Evolutionary conservation across 129 eudicot genomes (phyloP).

Genomic region (Silybum marianum): DNA sequence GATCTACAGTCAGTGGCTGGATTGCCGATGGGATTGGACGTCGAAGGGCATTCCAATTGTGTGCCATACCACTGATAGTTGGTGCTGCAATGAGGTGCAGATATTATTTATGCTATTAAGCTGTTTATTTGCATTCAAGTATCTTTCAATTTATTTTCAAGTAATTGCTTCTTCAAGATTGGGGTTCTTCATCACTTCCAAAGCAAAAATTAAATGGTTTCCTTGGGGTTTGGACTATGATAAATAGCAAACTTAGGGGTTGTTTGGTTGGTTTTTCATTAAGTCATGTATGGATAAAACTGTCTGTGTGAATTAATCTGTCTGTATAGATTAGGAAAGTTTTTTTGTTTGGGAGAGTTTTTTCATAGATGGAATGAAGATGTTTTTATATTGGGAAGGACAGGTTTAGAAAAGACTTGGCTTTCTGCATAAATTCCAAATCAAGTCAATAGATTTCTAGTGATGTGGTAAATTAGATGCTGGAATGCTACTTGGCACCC

Average conservation of each 20-base stretch:
- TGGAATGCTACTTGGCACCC: no score
- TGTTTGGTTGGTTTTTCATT: no score
- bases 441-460: no score
- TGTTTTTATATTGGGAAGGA: no score
- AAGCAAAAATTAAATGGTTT: slow-evolving; percentile 1
- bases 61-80: slow-evolving; percentile 75
- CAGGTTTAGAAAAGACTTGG: no score
- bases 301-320: no score
- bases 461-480: no score
- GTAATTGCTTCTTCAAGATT: slow-evolving; percentile 13
- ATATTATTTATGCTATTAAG: slow-evolving; percentile 13
- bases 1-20: slow-evolving; percentile 82
- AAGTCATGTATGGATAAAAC: no score
- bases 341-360: no score
- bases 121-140: slow-evolving; percentile 19
- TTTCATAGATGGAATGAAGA: no score
- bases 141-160: slow-evolving; percentile 10
- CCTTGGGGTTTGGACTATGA: slow-evolving; percentile 9
- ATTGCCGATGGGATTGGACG: slow-evolving; percentile 89
- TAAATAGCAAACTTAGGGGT: background rate
- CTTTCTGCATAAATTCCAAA: no score
- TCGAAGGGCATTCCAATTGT: slow-evolving; percentile 75
- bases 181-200: background rate
- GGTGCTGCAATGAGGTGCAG: slow-evolving; percentile 79
- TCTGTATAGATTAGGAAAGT: no score